These are phyloP conservation scores for Aureobasidium sp. DNA, from an alignment of 2,329 filamentous ascomycete species.

Conservation along the genomic window DNA sequence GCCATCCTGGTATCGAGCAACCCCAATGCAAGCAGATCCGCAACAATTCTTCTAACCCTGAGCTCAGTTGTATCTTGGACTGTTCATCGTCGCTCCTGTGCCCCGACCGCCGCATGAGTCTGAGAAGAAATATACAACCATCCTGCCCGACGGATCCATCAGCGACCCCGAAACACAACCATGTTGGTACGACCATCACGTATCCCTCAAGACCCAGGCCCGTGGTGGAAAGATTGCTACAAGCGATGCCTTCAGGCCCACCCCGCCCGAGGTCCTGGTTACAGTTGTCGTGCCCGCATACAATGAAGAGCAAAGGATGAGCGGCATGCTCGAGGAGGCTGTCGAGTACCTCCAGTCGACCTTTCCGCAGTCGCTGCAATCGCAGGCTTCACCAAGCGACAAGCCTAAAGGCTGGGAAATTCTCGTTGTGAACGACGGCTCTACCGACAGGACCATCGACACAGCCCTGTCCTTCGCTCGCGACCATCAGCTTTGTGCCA, in stretches of 20 bases:
- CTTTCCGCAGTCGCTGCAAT: constrained; percentile 43
- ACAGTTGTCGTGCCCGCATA: constrained; percentile 91
- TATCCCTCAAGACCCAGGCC: constrained; percentile 47
- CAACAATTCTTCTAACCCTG: neutral
- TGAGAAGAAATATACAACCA: constrained; percentile 80
- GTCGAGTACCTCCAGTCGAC: constrained; percentile 74
- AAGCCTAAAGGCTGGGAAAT: constrained; percentile 74
- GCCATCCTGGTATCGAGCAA: constrained; percentile 22
- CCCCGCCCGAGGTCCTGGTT: constrained; percentile 73
- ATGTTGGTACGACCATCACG: constrained; percentile 80
- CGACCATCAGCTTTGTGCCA: constrained; percentile 51
- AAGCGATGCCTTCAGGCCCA: constrained; percentile 53
- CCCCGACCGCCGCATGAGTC: constrained; percentile 67
- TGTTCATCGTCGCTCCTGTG: constrained; percentile 71
- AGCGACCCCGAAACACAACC: constrained; percentile 56
- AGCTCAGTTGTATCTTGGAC: constrained; percentile 33
- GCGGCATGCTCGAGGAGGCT: constrained; percentile 82
- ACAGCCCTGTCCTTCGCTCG: constrained; percentile 75
- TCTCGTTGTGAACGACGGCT: constrained; percentile 83
- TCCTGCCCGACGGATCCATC: constrained; percentile 55
- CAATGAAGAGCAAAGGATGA: constrained; percentile 81
- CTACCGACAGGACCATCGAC: constrained; percentile 70
- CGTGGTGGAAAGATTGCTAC: constrained; percentile 26
- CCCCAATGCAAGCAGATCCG: neutral
- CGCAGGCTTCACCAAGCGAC: constrained; percentile 25